Evolutionary conservation across 2,329 filamentous ascomycete genomes (phyloP), one percentile per base, ranked within the genome.

Genomic region (Chaetomiaceae sp.): DNA sequence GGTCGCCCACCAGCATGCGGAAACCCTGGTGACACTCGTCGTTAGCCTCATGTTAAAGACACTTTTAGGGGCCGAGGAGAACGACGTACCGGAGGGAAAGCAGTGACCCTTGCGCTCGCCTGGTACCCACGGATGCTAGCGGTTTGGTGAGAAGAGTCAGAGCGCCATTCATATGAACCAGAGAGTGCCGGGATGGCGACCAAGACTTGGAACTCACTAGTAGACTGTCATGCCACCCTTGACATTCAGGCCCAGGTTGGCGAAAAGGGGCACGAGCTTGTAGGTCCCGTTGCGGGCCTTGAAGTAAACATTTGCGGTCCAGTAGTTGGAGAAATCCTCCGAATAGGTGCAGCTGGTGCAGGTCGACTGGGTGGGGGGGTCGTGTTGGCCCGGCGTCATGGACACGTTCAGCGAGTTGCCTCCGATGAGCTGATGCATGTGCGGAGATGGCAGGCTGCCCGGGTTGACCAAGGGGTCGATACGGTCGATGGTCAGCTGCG

Each of bases 381-480:
- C 44, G 14, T 32, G 30, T 6, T 37, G 13, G 16, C 18, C 32
- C 16, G 46, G 50, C 56, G 41, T n/a, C 70, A 74, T 73, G 18
- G 69, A 65, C 0, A 49, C 54, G 43, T 58, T 58, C 36, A 58
- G 50, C 6, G 54, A 48, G 46, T 58, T 54, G 7, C 71, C 71
- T 47, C 82, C 79, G 51, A 78, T 73, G 53, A 83, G 75, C 41
- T 76, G 78, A 63, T 83, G 81, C 5, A 80, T 72, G 65, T 84
- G 80, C 8, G 50, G 50, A 7, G 50, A 48, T 5, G 44, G 44
- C 7, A 37, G 20, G 7, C 13, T 43, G 13, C 50, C 50, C 16
- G 50, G 50, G 50, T 53, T 53, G 37, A 53, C 50, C 16, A 51
- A 27, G 7, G 50, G 50, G 14, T 53, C 50, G 16, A 53, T 34